Percentiles rank a stretch among this genome's conserved stretches.
These are phyloP conservation scores for Cyclocybe aegerita DNA, from an alignment of 768 basidiomycete genomes.

Conservation along the genomic window DNA sequence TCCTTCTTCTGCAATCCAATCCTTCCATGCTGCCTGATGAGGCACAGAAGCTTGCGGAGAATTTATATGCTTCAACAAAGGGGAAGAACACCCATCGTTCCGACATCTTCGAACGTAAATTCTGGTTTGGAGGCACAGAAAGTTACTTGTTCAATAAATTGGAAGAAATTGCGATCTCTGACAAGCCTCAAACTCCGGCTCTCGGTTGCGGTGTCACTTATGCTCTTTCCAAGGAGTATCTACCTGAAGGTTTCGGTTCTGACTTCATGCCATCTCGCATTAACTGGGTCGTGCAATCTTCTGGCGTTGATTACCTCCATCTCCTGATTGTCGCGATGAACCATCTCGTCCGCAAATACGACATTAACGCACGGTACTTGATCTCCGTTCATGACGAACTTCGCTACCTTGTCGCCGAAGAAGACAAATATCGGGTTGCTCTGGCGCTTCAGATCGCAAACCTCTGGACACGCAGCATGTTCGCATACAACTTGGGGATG, in stretches of 20 bases:
- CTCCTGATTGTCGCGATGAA: constrained; percentile 96
- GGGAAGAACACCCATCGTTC: constrained; percentile 80
- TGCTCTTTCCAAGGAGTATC: constrained; percentile 87
- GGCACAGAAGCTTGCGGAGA: constrained; percentile 79
- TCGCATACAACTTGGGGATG: constrained; percentile 93
- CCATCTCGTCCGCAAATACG: constrained; percentile 75
- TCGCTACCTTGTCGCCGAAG: constrained; percentile 87
- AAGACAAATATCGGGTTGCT: constrained; percentile 87
- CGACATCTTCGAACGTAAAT: constrained; percentile 76
- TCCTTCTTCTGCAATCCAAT: constrained; percentile 84
- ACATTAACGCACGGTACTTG: constrained; percentile 88
- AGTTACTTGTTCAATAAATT: constrained; percentile 97
- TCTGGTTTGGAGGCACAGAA: constrained; percentile 98
- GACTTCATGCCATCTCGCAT: constrained; percentile 96
- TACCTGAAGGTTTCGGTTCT: constrained; percentile 76
- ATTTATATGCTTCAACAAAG: constrained; percentile 90
- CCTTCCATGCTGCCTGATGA: constrained; percentile 73
- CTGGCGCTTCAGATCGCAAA: constrained; percentile 95
- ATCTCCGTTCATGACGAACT: constrained; percentile 98
- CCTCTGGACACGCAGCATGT: constrained; percentile 89
- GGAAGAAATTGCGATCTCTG: constrained; percentile 89
- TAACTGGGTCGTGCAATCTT: constrained; percentile 99
- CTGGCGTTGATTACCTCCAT: constrained; percentile 97
- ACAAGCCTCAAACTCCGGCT: constrained; percentile 87
- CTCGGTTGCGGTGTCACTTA: constrained; percentile 92